Base-by-base conservation (phyloP, 2,329 filamentous ascomycete genomes). In the Graphilbum sp. region DNA sequence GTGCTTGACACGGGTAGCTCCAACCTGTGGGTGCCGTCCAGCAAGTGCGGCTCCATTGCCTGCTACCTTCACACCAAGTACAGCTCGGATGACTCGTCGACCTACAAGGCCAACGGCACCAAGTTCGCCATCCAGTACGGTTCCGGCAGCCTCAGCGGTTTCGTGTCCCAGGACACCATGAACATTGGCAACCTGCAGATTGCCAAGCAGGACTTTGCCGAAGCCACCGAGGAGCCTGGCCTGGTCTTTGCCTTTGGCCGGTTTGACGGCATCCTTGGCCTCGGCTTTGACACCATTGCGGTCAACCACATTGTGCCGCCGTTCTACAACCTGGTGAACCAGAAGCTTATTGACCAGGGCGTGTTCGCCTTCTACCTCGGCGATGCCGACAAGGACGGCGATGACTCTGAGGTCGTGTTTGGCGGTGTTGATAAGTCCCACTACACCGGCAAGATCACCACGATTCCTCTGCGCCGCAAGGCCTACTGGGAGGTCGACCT, bases 401-500 rank as follows among this genome's bases (percentile, higher is more conserved):
- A 78, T 42, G 72, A 82, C 57, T 95, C 87, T 32, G 87, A 87
- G 64, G 87, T 78, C 43, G 76, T 79, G 48, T 98, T 98, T 49
- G 88, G 88, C 59, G 88, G 88, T 48, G 62, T 94, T 44, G 79
- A 96, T 60, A 66, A 85, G 64, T 65, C 67, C 55, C 85, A 90
- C 68, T 76, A 69, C 59, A 77, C 70, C 30, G 90, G 90, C 54
- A 79, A 96, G 61, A 72, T 98, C 52, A 83, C 78, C 57, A 92
- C 86, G 60, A 85, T 98, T 49, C 90, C 90, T 39, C 75, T 98
- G 50, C 84, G 90, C 60, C 84, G 90, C 58, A 96, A 96, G 79
- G 90, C 90, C 36, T 98, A 98, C 74, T 98, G 90, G 90, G 90
- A 98, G 72, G 88, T 98, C 40, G 87, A 96, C 53, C 77, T 98